Conservation (phyloP, 768 basidiomycete genomes). For the Xerocomus spinulosus region DNA sequence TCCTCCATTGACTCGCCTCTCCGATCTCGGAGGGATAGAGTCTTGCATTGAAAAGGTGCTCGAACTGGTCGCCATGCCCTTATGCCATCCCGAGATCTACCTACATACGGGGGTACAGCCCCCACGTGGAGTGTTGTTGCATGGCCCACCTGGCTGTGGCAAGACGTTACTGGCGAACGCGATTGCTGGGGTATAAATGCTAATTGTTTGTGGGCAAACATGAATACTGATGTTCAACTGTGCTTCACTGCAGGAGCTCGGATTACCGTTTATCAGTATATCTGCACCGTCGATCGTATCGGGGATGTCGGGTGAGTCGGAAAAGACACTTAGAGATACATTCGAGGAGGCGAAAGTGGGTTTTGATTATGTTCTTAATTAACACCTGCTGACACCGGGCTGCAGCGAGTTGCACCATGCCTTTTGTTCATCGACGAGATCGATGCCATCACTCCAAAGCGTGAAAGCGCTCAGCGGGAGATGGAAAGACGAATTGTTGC, state of each 20-base stretch:
- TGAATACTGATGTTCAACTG: background rate
- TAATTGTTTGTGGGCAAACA: background rate
- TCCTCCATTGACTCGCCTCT: slow-evolving; percentile 71
- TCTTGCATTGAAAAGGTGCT: slow-evolving; percentile 86
- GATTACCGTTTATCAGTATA: slow-evolving; percentile 87
- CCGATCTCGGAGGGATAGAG: slow-evolving; percentile 86
- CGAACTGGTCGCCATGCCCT: slow-evolving; percentile 93
- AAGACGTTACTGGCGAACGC: slow-evolving; percentile 94
- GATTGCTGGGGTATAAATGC: slow-evolving; percentile 88
- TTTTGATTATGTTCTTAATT: background rate
- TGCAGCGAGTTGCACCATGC: slow-evolving; percentile 83
- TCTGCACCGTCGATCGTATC: slow-evolving; percentile 96
- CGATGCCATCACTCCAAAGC: slow-evolving; percentile 94
- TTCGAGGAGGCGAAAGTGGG: slow-evolving; percentile 94
- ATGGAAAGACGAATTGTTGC: slow-evolving; percentile 98
- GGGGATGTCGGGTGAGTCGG: slow-evolving; percentile 98
- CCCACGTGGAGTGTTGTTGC: slow-evolving; percentile 85
- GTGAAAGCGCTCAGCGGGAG: slow-evolving; percentile 96
- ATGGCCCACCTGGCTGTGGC: slow-evolving; percentile 96
- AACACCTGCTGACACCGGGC: background rate
- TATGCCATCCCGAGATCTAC: slow-evolving; percentile 95
- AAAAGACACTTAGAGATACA: slow-evolving; percentile 92
- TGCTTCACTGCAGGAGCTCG: slow-evolving; percentile 64
- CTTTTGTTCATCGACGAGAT: slow-evolving; percentile 97
- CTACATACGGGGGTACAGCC: slow-evolving; percentile 89